phyloP scores from a whole-genome alignment of 208 protist species.

The Trypanosoma mega region DNA sequence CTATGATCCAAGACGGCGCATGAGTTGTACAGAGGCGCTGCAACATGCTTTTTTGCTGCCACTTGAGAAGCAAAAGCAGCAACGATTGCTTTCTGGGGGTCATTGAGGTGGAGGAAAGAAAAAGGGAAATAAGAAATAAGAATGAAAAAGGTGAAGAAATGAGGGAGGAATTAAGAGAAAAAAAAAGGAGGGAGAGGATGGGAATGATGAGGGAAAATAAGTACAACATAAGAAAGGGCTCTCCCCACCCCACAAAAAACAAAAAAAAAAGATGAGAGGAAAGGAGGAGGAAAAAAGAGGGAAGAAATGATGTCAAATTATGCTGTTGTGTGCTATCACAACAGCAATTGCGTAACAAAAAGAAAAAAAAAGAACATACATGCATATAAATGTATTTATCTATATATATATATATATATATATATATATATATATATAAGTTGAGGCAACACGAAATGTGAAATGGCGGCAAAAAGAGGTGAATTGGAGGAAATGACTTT shows the following conservation, averaged over 20 bases:
- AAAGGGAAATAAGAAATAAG: background rate
- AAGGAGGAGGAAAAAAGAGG: no score
- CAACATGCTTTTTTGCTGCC: slow-evolving; percentile 75
- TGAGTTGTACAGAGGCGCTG: slow-evolving; percentile 66
- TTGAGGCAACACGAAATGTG: no score
- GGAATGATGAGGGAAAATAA: background rate
- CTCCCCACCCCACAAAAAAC: background rate
- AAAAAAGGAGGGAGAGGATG: background rate
- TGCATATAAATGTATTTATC: no score
- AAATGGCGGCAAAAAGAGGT: no score
- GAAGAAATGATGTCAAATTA: no score
- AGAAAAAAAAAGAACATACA: no score
- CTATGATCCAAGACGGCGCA: slow-evolving; percentile 75
- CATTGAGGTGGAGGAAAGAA: slow-evolving; percentile 7
- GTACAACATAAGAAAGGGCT: background rate
- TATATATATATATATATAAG: no score
- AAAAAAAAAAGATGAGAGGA: background rate
- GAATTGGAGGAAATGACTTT: no score
- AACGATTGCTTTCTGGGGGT: slow-evolving; percentile 10
- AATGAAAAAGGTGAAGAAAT: background rate
- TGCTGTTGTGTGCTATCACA: no score
- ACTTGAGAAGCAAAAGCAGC: slow-evolving; percentile 34
- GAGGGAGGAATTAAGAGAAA: background rate
- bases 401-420: no score
- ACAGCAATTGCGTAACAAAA: no score